These are phyloP conservation scores for Globisporangium nunn DNA, from an alignment of 352 stramenopile genomes.

Conservation along the genomic window DNA sequence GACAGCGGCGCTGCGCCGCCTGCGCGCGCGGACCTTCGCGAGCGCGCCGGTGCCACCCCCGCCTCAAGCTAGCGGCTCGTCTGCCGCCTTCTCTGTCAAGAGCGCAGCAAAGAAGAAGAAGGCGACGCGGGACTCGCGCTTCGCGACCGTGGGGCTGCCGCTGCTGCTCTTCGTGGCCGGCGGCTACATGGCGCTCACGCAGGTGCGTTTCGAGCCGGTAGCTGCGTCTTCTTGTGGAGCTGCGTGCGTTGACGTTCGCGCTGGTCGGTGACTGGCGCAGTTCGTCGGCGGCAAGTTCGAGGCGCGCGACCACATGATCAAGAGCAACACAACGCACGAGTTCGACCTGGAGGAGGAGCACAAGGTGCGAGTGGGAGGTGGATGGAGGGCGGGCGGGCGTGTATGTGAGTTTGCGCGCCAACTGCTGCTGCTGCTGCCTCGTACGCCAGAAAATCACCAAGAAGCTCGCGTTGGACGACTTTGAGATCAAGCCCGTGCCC, in stretches of 20 bases:
- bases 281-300: constrained; percentile 84
- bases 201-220: constrained; percentile 24
- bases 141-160: constrained; percentile 62
- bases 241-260: background rate
- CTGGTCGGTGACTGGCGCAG: constrained; percentile 16
- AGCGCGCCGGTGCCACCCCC: background rate
- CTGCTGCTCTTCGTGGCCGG: constrained; percentile 80
- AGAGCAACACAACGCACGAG: constrained; percentile 71
- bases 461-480: constrained; percentile 77
- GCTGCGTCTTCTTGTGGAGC: constrained; percentile 1
- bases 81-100: constrained; percentile 10
- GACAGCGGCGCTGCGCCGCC: background rate
- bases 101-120: constrained; percentile 21
- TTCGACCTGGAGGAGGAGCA: constrained; percentile 86
- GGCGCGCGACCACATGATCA: constrained; percentile 68
- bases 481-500: constrained; percentile 81
- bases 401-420: background rate
- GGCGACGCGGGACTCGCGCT: constrained; percentile 51
- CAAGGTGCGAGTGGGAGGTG: constrained; percentile 34
- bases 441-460: constrained; percentile 76
- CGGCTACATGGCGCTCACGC: constrained; percentile 63
- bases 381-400: background rate
- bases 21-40: constrained; percentile 6
- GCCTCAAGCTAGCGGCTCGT: background rate
- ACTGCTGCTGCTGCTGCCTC: background rate